Base-by-base conservation (phyloP, 2,329 filamentous ascomycete genomes). In the Nothomitra cinnamomea region DNA sequence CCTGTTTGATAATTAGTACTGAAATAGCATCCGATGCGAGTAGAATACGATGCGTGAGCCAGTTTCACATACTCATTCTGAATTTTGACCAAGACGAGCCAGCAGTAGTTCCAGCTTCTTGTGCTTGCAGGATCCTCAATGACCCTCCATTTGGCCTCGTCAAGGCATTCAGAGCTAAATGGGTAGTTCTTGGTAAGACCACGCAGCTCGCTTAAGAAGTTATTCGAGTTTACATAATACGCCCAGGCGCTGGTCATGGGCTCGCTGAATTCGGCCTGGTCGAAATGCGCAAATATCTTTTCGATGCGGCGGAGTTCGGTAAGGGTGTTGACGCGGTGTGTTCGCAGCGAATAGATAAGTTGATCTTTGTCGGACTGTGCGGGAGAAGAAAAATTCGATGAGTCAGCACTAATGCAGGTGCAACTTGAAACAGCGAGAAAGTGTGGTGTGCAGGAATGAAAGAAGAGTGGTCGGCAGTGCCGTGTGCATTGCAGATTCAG, bases 91-190 rank as follows among this genome's bases (percentile, higher is more conserved):
- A 87, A 67, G 32, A 83, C 79, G 47, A 87, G 68, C 83, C 83
- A 87, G 42, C 81, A 83, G 59, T 83, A 71, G 62, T 87, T 88
- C 83, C 84, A 87, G 62, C 82, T 86, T 22, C 79, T 74, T 59
- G 79, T 80, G 58, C 79, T 83, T 17, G 73, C 69, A 0, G 81
- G 80, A 57, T 87, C 83, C 25, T 68, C 70, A 53, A 75, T 71
- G 2, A 87, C 83, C 21, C 80, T 70, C 54, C 69, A 66, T 60
- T 82, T 80, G 0, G 83, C 83, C 61, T 85, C 81, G 51, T 77
- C 72, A 1, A 87, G 63, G 35, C 82, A 73, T 50, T 80, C 78
- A 12, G 75, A 77, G 58, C 77, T 78, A 63, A 87, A 80, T 0
- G 83, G 81, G 60, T 83, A 87, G 59, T 76, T 77, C 15, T 71